Conservation (phyloP, 164 flowering plant species). For the Vitis vinifera region ASM3070453v1 NC_081820.1:18652501-18653000, state of each 20-base stretch:
- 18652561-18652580: neutral
- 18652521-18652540: too few species aligned
- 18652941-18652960: too few species aligned
- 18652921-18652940: too few species aligned
- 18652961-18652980: too few species aligned
- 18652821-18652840: neutral
- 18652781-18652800: too few species aligned
- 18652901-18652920: too few species aligned
- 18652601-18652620: neutral
- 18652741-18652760: constrained; percentile 5
- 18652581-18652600: neutral
- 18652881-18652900: too few species aligned
- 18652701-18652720: constrained; percentile 4
- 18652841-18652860: neutral
- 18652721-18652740: constrained; percentile 1
- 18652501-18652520: neutral
- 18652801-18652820: neutral
- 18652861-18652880: too few species aligned
- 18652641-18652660: constrained; percentile 8
- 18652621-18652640: neutral
- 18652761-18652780: neutral
- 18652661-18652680: neutral
- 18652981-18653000: too few species aligned
- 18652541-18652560: neutral
- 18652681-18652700: neutral